Evolutionary conservation across 768 basidiomycete genomes (phyloP).

Genomic region (Myochromella boudieri): DNA sequence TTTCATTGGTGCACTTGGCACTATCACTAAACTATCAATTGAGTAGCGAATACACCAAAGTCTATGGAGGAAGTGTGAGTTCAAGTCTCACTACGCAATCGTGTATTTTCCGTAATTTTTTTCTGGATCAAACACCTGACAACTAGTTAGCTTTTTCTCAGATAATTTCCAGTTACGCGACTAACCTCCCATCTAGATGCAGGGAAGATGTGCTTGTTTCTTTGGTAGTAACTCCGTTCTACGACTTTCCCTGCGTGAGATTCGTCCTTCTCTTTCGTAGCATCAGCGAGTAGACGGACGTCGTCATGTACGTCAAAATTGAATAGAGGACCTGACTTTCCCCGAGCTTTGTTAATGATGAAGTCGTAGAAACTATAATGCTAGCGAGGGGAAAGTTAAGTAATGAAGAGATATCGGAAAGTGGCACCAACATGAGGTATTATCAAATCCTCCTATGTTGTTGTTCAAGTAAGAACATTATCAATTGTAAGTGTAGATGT

Average conservation of each 20-base stretch:
- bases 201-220: constrained; percentile 98
- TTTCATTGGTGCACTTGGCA: background rate
- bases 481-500: background rate
- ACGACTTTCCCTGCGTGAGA: constrained; percentile 99
- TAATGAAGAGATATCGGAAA: background rate
- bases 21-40: background rate
- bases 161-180: constrained; percentile 1
- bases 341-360: constrained; percentile 96
- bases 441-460: constrained; percentile 86
- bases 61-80: background rate
- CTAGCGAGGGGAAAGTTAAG: constrained; percentile 37
- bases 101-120: constrained; percentile 94
- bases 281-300: constrained; percentile 90
- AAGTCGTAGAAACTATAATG: constrained; percentile 99
- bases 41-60: background rate
- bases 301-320: constrained; percentile 99
- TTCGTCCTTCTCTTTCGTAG: constrained; percentile 96
- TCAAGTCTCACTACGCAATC: constrained; percentile 40
- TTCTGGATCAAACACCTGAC: constrained; percentile 88
- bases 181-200: constrained; percentile 94
- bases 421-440: constrained; percentile 80
- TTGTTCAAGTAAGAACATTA: background rate
- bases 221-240: constrained; percentile 91
- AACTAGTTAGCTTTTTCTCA: constrained; percentile 3
- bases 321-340: constrained; percentile 97